Evolutionary conservation across 208 protist genomes (phyloP), one percentile per base, ranked within the genome.

Genomic region (Histomonas meleagridis): DNA sequence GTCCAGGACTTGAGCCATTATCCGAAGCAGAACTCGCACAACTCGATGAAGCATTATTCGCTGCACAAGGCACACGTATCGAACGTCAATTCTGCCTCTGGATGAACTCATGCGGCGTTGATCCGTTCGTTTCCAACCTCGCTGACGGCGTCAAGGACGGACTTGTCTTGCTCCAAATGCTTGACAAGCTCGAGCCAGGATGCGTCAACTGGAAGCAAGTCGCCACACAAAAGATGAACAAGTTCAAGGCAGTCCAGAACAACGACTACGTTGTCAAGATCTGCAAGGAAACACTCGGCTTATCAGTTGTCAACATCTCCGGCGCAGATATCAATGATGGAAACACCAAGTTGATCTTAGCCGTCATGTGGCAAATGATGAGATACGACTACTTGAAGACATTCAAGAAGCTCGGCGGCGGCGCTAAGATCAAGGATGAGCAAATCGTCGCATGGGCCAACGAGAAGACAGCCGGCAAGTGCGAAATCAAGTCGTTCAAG

Each of bases 31-130:
- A 95, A 93, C 62, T 90, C 32, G 62, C 43, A 3, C 28, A 65
- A 72, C 46, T 90, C 70, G 76, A 62, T 90, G 90, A 60, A 91
- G 43, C 48, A 18, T 21, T 91, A 3, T 53, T 90, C 51, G 72
- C 69, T 51, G 69, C 76, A 43, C 92, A 60, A 32, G 93, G 94
- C 28, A 93, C 92, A 65, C 92, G 93, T 81, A 93, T 94, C 91
- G 94, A 95, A 90, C 18, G 93, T 14, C 92, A 93, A 32, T 94
- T 93, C 92, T 92, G 94, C 55, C 95, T 94, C 91, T 95, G 94
- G 94, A 94, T 95, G 57, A 95, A 94, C 62, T 93, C 93, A 9
- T 92, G 94, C 43, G 94, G 92, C 46, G 55, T 95, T 38, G 92
- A 94, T 43, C 91, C 70, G 40, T 93, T 91, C 43, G 79, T 93